Conservation (phyloP, 2,329 filamentous ascomycete species). For the Phialemoniopsis sp. region DNA sequence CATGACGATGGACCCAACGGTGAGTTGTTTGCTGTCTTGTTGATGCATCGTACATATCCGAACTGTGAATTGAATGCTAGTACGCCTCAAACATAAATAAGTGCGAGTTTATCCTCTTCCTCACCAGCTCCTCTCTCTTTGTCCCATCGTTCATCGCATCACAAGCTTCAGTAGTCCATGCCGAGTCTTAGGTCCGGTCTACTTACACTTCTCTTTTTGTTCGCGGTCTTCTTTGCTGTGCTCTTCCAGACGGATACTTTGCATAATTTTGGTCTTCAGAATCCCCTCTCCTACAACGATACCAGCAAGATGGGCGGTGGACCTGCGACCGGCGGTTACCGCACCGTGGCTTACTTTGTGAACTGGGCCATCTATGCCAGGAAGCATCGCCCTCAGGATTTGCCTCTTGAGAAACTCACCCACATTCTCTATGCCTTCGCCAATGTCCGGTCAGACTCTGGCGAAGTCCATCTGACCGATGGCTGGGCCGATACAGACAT, state of each 20-base stretch:
- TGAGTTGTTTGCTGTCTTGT: no score
- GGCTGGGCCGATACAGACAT: slow-evolving; percentile 69
- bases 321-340: slow-evolving; percentile 43
- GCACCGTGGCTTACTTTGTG: slow-evolving; percentile 69
- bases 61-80: no score
- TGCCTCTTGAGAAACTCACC: slow-evolving; percentile 77
- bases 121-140: no score
- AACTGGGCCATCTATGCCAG: slow-evolving; percentile 87
- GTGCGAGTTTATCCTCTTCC: no score
- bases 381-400: slow-evolving; percentile 79
- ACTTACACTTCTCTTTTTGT: background rate
- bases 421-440: slow-evolving; percentile 91
- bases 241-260: no score
- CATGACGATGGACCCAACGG: no score
- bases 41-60: no score
- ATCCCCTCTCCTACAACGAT: background rate
- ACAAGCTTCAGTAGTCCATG: no score
- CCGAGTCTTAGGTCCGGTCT: no score
- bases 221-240: background rate
- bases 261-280: no score
- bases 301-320: slow-evolving; percentile 34
- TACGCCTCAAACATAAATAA: no score
- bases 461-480: slow-evolving; percentile 69
- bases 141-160: no score
- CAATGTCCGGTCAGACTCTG: slow-evolving; percentile 73